Base-by-base conservation (phyloP, 352 stramenopile genomes). In the Phytophthora cajani region DNA sequence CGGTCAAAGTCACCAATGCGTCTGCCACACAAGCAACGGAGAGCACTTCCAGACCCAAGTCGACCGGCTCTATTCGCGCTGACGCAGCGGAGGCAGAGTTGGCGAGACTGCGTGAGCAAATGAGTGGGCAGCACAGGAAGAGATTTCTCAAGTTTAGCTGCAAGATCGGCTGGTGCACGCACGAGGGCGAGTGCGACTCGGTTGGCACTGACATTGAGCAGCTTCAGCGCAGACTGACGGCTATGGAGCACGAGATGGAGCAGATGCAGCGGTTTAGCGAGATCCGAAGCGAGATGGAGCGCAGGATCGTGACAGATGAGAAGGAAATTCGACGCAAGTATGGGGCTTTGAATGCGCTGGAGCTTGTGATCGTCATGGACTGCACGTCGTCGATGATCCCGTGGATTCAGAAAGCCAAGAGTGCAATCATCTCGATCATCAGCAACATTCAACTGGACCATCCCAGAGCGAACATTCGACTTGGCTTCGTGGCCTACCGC, bases 351-450 rank as follows among this genome's bases (percentile, higher is more conserved):
- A 84, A 67, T 32, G 32, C 67, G 0, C 58, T 87, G 1, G 77
- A 87, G 6, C 61, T 87, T 9, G 79, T 87, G 36, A 74, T 84
- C 17, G 74, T 72, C 1, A 83, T 87, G 77, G 79, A 85, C 47
- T 87, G 77, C 49, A 87, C 79, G 16, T 27, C 12, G 0, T 87
- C 77, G 9, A 85, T 84, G 77, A 6, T 4, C 19, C 51, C 47
- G 10, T 87, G 71, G 72, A 87, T 85, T 33, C 1, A 49, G 1
- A 5, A 70, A 23, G 76, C 79, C 19, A 77, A 81, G 40, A 21
- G 49, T n/a, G 61, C 74, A 0, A 67, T 82, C 5, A 23, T 72
- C 8, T 58, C 55, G 4, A 81, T 85, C 47, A 83, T 87, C 40
- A 52, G 63, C 32, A 74, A 59, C 10, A 62, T 82, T 25, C 72